These are phyloP conservation scores for Dunaliella primolecta DNA, from an alignment of 139 green algal genomes.

Conservation along the genomic window DNA sequence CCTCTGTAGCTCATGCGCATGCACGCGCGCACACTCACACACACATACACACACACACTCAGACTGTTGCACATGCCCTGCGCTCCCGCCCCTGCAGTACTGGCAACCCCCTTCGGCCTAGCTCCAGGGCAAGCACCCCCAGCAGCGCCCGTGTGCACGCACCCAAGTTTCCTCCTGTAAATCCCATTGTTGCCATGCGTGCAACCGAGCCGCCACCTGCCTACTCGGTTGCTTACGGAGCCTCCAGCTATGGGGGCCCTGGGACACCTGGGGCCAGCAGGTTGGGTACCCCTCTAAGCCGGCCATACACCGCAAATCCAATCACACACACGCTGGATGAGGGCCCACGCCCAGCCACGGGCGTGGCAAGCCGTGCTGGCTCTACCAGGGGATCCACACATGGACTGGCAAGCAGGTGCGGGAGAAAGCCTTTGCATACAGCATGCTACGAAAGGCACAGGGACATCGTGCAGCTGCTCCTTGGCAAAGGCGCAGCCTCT, in stretches of 20 bases:
- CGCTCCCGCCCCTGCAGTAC: too few species aligned
- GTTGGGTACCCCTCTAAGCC: background rate
- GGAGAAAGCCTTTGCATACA: too few species aligned
- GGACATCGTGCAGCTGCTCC: too few species aligned
- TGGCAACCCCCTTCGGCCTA: too few species aligned
- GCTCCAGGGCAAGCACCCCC: background rate
- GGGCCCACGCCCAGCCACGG: background rate
- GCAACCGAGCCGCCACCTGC: background rate
- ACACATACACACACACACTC: too few species aligned
- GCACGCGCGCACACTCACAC: too few species aligned
- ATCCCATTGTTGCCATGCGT: background rate
- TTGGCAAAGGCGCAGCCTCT: too few species aligned
- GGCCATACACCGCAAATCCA: background rate
- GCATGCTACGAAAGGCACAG: too few species aligned
- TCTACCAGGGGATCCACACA: background rate
- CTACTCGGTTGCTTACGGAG: background rate
- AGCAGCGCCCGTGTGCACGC: background rate
- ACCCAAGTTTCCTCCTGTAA: background rate
- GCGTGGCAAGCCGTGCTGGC: background rate
- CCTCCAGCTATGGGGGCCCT: background rate
- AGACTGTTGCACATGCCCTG: too few species aligned
- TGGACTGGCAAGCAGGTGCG: background rate
- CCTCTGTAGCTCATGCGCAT: too few species aligned
- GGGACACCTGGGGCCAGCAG: background rate
- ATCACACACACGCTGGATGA: constrained; percentile 4